phyloP scores from a whole-genome alignment of 495 filamentous ascomycete genomes.

The Aspergillus leporis region DNA sequence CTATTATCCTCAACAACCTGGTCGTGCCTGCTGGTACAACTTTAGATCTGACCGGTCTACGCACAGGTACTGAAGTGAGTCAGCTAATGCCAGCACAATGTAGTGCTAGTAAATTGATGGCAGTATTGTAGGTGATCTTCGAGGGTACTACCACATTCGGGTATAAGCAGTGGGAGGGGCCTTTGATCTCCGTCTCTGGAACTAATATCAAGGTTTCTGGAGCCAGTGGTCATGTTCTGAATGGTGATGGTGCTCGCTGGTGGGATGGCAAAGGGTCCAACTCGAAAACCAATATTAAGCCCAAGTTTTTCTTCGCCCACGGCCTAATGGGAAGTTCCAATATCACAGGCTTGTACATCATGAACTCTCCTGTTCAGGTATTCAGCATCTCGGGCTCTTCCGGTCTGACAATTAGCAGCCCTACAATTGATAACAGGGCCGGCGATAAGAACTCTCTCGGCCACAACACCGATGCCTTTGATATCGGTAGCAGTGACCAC shows the following conservation, averaged over 20 bases:
- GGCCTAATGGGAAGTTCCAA: no score
- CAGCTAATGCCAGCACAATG: no score
- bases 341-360: slow-evolving; percentile 16
- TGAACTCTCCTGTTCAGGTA: slow-evolving; percentile 57
- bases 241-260: slow-evolving; percentile 35
- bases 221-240: slow-evolving; percentile 25
- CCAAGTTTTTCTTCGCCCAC: slow-evolving; percentile 18
- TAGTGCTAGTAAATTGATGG: no score
- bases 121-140: slow-evolving; percentile 31
- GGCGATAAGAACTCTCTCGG: slow-evolving; percentile 42
- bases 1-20: slow-evolving; percentile 37
- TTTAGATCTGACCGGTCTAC: no score
- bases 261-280: slow-evolving; percentile 44
- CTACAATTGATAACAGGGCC: slow-evolving; percentile 56
- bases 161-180: slow-evolving; percentile 44
- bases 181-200: slow-evolving; percentile 38
- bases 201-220: slow-evolving; percentile 26
- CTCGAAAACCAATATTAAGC: slow-evolving; percentile 42
- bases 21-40: slow-evolving; percentile 38
- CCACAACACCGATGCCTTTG: slow-evolving; percentile 63
- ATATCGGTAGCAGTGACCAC: slow-evolving; percentile 45
- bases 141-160: slow-evolving; percentile 43
- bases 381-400: slow-evolving; percentile 48
- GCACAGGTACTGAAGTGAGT: no score
- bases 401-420: slow-evolving; percentile 40